These are phyloP conservation scores for Rhodotorula mucilaginosa DNA, from an alignment of 1,284 basidiomycete species.

Conservation along the genomic window DNA sequence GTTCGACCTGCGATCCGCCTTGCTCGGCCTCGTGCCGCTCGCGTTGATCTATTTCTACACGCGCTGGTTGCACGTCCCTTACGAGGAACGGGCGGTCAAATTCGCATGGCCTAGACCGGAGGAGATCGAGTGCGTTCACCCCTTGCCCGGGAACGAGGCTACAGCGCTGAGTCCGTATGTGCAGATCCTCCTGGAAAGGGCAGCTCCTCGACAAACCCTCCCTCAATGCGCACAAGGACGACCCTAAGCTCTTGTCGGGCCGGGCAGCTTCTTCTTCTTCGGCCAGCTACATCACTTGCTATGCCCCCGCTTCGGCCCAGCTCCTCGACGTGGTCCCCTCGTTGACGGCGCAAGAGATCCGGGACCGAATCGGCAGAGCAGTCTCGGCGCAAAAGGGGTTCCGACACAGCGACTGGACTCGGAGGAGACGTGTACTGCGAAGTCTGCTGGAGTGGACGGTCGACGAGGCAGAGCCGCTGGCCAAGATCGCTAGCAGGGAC, in stretches of 20 bases:
- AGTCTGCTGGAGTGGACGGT: slow-evolving; percentile 88
- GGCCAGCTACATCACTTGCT: slow-evolving; percentile 72
- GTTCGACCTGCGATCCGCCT: background rate
- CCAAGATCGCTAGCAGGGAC: slow-evolving; percentile 85
- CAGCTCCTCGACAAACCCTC: slow-evolving; percentile 15
- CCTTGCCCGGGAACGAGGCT: rapidly evolving
- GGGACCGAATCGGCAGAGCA: slow-evolving; percentile 66
- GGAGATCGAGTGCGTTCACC: slow-evolving; percentile 19
- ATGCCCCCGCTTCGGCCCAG: slow-evolving; percentile 81
- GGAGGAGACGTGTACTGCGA: slow-evolving; percentile 74
- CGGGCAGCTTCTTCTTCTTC: background rate
- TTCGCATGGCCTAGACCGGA: slow-evolving; percentile 18
- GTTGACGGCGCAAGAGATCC: slow-evolving; percentile 66
- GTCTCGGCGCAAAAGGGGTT: slow-evolving; percentile 67
- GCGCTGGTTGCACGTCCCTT: slow-evolving; percentile 16
- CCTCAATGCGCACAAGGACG: slow-evolving; percentile 16
- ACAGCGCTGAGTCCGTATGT: background rate
- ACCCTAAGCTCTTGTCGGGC: slow-evolving; percentile 17
- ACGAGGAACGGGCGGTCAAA: slow-evolving; percentile 6
- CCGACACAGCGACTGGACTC: slow-evolving; percentile 68
- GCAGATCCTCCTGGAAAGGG: slow-evolving; percentile 9
- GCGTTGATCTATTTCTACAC: background rate
- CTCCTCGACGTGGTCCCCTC: slow-evolving; percentile 70
- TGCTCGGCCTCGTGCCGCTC: slow-evolving; percentile 6
- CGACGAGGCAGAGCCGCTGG: slow-evolving; percentile 78